A percentile compares a stretch with the other conserved stretches of the same genome.
These are phyloP conservation scores for Davidsoniella eucalypti DNA, from an alignment of 2,329 filamentous ascomycete species.

Conservation along the genomic window DNA sequence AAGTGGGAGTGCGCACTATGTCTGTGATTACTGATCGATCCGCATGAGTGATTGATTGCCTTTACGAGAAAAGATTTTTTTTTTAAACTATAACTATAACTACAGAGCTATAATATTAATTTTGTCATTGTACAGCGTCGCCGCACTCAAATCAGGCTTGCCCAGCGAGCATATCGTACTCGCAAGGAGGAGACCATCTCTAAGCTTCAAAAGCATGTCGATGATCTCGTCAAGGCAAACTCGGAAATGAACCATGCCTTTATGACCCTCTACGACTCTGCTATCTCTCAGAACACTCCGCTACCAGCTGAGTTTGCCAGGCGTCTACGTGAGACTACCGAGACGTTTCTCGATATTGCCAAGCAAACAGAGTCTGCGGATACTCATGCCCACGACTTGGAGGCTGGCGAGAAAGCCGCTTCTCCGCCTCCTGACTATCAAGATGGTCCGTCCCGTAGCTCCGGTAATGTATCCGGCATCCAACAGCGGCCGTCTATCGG, in stretches of 20 bases:
- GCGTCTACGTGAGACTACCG: constrained; percentile 38
- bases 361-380: neutral
- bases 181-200: constrained; percentile 72
- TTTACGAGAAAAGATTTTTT: neutral
- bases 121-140: constrained; percentile 41
- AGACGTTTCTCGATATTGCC: constrained; percentile 33
- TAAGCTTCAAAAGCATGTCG: constrained; percentile 52
- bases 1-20: neutral
- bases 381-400: neutral
- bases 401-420: neutral
- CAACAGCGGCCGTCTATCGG: too few species aligned
- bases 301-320: constrained; percentile 28
- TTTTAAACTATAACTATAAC: neutral
- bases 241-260: constrained; percentile 62
- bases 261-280: constrained; percentile 46
- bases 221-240: constrained; percentile 50
- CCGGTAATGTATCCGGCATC: too few species aligned
- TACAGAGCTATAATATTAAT: constrained; percentile 2
- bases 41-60: neutral
- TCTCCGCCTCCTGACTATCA: neutral
- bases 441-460: too few species aligned
- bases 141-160: constrained; percentile 72
- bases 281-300: constrained; percentile 40
- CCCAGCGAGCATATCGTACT: constrained; percentile 69
- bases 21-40: neutral